Base-by-base conservation (phyloP, 768 basidiomycete genomes). In the Pisolithus sp. region DNA sequence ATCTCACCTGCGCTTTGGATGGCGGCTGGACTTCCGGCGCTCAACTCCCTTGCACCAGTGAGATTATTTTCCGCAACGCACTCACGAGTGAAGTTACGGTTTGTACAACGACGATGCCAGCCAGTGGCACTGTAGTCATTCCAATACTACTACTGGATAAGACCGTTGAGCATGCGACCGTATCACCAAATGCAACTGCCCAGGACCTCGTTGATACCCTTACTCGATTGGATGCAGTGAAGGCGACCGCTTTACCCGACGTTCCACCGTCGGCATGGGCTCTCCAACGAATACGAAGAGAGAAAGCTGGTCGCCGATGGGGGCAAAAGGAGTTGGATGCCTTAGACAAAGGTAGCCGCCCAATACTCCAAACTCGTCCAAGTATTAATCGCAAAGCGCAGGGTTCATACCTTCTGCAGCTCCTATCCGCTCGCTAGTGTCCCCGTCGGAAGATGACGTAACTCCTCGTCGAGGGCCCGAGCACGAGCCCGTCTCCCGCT, bases 291-390 rank as follows among this genome's bases (percentile, higher is more conserved):
- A 75, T 88, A 42, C 75, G 84, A 44, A 71, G 65, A 38, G 82
- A 89, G 62, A 72, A 68, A 20, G 68, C 66, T 44, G 87, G 86
- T 46, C 72, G 81, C 21, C 63, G 71, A 50, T 89, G 89, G 87
- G 82, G 84, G 57, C 83, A 89, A 56, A 73, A 77, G 2, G 87
- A 88, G 55, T 73, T 92, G 4, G 76, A 79, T 52, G 69, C 69
- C 31, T 73, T 91, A 7, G 80, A 77, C 31, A 78, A 85, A 62
- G 85, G 87, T 87, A 39, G 54, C 71, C n/a, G 21, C 56, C 30
- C 52, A 23, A 41, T 36, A 37, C 6, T 42, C n/a, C 41, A 20
- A 36, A 2, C 30, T 12, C 17, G 18, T 28, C 51, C 8, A 28
- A 23, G 24, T 34, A 18, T 23, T 52, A 21, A 46, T 23, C n/a